Base-by-base conservation (phyloP, 1,139 yeast genomes). In the Saccharomyces hybrid region DNA sequence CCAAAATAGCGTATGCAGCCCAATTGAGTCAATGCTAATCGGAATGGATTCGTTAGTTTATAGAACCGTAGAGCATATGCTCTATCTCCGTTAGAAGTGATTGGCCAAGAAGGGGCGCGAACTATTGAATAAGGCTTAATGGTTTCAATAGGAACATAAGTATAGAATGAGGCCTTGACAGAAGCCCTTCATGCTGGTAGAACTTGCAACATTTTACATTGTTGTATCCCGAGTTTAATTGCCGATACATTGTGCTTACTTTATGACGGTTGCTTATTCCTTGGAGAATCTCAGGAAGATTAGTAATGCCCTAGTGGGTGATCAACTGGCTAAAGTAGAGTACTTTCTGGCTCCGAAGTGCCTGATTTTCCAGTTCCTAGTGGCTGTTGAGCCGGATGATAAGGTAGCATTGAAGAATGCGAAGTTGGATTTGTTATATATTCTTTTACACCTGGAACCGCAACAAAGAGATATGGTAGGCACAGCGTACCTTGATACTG, bases 391-490 rank as follows among this genome's bases (percentile, higher is more conserved):
- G 9, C 3, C 19, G 3, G 27, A 29, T 2, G 58, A 57, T 16
- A 14, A 46, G 7, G 9, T 46, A 4, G 52, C 47, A 3, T 26
- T 52, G 3, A 58, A 57, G 32, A 50, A 53, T 34, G 38, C 57
- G 46, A 66, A 66, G 47, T 52, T 67, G 44, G 69, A 66, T 54
- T 49, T 60, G 8, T 46, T 66, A 27, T 56, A 57, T n/a, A 56
- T 60, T 11, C 48, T 64, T n/a, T 47, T 65, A 47, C 60, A 58
- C 46, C 46, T 67, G 26, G 61, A 61, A n/a, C 59, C 56, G 32
- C 48, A 56, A 28, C 52, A 58, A 11, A 60, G 63, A 51, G 58
- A 58, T 26, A 61, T 58, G 16, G 47, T 66, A 29, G 60, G 63
- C 6, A 42, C 51, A 3, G 29, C 48, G 6, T 65, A 62, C 47